A percentile compares a stretch with the other conserved stretches of the same genome.
Evolutionary conservation across 2,329 filamentous ascomycete species (phyloP).

Genomic region (Aspergillus clavatus): DNA sequence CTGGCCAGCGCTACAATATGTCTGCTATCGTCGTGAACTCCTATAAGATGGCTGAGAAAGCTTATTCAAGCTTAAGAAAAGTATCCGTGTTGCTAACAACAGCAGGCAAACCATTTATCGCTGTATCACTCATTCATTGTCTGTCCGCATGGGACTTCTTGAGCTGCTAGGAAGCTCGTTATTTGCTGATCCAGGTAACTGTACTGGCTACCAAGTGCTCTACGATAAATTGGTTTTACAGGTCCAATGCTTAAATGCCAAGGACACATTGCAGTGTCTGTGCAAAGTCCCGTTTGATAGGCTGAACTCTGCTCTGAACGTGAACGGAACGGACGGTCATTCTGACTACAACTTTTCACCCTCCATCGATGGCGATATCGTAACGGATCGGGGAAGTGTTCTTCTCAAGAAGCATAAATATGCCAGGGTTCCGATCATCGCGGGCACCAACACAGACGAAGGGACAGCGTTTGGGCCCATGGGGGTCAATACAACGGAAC

Average conservation of each 20-base stretch:
- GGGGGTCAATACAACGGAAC: slow-evolving; percentile 52
- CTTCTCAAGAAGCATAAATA: slow-evolving; percentile 57
- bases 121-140: slow-evolving; percentile 52
- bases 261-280: slow-evolving; percentile 62
- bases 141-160: slow-evolving; percentile 52
- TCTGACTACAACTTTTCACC: slow-evolving; percentile 37
- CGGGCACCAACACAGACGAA: slow-evolving; percentile 63
- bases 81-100: not conserved
- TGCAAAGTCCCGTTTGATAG: slow-evolving; percentile 55
- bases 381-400: slow-evolving; percentile 48
- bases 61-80: not conserved
- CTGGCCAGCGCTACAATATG: slow-evolving; percentile 58
- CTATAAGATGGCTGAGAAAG: slow-evolving; percentile 40
- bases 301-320: slow-evolving; percentile 53
- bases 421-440: slow-evolving; percentile 59
- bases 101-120: slow-evolving; percentile 48
- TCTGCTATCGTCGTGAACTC: slow-evolving; percentile 55
- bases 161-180: slow-evolving; percentile 48
- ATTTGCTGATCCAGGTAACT: slow-evolving; percentile 36
- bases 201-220: slow-evolving; percentile 39
- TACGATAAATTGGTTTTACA: slow-evolving; percentile 59
- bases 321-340: slow-evolving; percentile 29
- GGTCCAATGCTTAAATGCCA: slow-evolving; percentile 54
- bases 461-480: slow-evolving; percentile 53
- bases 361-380: slow-evolving; percentile 53